These are phyloP conservation scores for Epichloe aotearoae DNA, from an alignment of 2,329 filamentous ascomycete species.

Conservation along the genomic window DNA sequence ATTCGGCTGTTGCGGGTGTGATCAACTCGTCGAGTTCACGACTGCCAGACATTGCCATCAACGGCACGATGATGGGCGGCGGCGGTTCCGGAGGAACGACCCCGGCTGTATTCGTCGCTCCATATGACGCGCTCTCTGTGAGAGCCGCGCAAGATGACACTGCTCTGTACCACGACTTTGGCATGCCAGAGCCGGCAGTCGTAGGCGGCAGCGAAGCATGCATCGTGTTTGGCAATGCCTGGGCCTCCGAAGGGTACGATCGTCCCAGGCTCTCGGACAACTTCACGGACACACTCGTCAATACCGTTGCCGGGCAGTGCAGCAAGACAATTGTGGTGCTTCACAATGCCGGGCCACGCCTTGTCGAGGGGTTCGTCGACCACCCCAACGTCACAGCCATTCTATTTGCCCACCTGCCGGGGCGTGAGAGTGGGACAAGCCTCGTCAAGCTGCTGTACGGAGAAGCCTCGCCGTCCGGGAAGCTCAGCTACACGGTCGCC, in stretches of 20 bases:
- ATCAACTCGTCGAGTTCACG: neutral
- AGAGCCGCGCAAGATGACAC: conserved; percentile 42
- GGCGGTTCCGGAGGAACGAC: conserved; percentile 36
- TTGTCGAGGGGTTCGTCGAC: conserved; percentile 48
- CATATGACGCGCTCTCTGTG: conserved; percentile 40
- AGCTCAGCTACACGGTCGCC: conserved; percentile 49
- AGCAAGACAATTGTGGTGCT: conserved; percentile 51
- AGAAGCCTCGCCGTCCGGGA: conserved; percentile 40
- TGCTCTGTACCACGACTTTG: conserved; percentile 46
- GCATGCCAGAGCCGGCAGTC: conserved; percentile 32
- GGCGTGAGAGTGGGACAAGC: conserved; percentile 46
- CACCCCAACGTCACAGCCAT: conserved; percentile 51
- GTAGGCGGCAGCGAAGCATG: conserved; percentile 47
- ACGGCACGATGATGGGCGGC: conserved; percentile 28
- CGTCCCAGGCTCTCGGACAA: conserved; percentile 51
- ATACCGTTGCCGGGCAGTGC: conserved; percentile 43
- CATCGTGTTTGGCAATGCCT: conserved; percentile 52
- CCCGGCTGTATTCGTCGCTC: conserved; percentile 34
- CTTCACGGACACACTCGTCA: conserved; percentile 44
- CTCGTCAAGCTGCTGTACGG: conserved; percentile 46
- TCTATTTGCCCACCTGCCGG: conserved; percentile 50
- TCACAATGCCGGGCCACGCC: conserved; percentile 48
- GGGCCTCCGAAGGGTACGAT: conserved; percentile 60
- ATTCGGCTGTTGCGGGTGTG: conserved; percentile 12
- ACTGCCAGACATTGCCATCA: conserved; percentile 19